Evolutionary conservation across 106 monocot genomes (phyloP).

Genomic region (Dendrobium chrysotoxum): DNA sequence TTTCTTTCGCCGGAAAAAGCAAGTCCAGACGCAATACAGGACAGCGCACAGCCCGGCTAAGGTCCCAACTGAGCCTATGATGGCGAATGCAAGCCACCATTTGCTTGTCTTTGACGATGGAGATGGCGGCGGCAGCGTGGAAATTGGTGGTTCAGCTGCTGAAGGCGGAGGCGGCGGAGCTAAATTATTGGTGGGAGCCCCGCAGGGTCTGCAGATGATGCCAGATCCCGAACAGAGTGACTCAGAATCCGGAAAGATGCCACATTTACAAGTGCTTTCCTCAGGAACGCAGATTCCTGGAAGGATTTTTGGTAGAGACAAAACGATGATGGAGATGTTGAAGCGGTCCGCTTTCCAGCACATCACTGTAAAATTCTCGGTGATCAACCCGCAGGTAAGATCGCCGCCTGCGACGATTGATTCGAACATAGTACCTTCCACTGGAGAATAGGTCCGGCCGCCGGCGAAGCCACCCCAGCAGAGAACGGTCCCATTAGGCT

Average conservation of each 20-base stretch:
- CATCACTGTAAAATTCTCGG: constrained; percentile 42
- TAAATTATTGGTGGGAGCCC: neutral
- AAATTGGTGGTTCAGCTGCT: constrained; percentile 1
- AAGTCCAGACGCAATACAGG: constrained; percentile 26
- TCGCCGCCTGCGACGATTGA: constrained; percentile 64
- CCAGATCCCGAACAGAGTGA: constrained; percentile 26
- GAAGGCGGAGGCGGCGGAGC: neutral
- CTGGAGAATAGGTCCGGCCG: constrained; percentile 11
- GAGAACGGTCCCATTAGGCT: constrained; percentile 36
- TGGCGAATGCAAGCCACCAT: constrained; percentile 30
- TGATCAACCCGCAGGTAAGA: constrained; percentile 65
- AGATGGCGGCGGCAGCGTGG: constrained; percentile 9
- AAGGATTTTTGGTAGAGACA: constrained; percentile 42
- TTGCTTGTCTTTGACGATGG: constrained; percentile 16
- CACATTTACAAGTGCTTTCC: constrained; percentile 35
- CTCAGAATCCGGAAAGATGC: constrained; percentile 16
- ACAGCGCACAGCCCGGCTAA: constrained; percentile 44
- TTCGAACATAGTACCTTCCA: constrained; percentile 28
- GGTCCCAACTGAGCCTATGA: constrained; percentile 54
- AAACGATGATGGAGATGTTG: constrained; percentile 5
- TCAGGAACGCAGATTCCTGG: constrained; percentile 52
- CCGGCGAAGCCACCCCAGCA: constrained; percentile 56
- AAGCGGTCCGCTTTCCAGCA: constrained; percentile 49
- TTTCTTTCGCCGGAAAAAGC: constrained; percentile 45
- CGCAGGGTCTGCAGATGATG: constrained; percentile 31